Conservation (phyloP, 441 rosid genomes). For the Cnidoscolus chayamansa region DNA sequence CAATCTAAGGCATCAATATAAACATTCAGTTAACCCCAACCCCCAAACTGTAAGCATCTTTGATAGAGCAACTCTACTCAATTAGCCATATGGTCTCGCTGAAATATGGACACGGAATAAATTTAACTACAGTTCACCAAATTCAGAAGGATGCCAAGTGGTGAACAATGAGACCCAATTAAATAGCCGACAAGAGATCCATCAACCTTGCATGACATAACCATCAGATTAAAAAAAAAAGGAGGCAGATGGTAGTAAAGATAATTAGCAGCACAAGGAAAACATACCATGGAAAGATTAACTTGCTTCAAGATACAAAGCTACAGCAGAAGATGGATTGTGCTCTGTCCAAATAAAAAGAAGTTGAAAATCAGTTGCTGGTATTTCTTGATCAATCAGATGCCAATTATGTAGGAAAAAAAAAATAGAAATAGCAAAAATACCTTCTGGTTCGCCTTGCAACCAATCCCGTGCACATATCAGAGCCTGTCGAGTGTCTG, state of each 20-base stretch:
- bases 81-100: constrained; percentile 13
- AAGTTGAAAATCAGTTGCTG: constrained; percentile 11
- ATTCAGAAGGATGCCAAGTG: constrained; percentile 5
- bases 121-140: constrained; percentile 9
- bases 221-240: neutral
- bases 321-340: constrained; percentile 39
- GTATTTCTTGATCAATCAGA: neutral
- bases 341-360: constrained; percentile 36
- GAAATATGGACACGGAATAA: constrained; percentile 15
- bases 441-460: constrained; percentile 60
- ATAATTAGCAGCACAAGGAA: neutral
- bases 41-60: constrained; percentile 18
- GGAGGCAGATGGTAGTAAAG: constrained; percentile 5
- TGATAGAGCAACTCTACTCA: constrained; percentile 10
- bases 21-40: neutral
- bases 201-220: constrained; percentile 30
- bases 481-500: constrained; percentile 72
- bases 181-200: constrained; percentile 12
- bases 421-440: constrained; percentile 15
- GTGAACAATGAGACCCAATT: neutral
- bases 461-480: constrained; percentile 85
- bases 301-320: constrained; percentile 36
- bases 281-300: constrained; percentile 32
- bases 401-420: constrained; percentile 5
- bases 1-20: neutral